These are phyloP conservation scores for Russula sp. DNA, from an alignment of 768 basidiomycete genomes.

Conservation along the genomic window DNA sequence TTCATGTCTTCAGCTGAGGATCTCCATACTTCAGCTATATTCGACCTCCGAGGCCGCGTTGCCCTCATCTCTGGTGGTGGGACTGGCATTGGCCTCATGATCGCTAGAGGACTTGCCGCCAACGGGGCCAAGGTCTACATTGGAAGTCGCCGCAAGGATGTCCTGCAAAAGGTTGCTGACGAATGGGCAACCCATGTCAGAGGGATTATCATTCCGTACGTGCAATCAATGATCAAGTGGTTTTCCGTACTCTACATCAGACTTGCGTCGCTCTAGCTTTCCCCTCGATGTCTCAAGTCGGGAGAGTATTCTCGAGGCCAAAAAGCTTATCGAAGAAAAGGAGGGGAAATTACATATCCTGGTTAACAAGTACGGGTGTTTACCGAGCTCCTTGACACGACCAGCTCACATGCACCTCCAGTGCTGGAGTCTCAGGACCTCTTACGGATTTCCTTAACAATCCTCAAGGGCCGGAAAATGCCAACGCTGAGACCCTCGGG, in stretches of 20 bases:
- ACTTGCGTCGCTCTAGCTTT: slow-evolving; percentile 41
- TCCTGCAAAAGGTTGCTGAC: slow-evolving; percentile 52
- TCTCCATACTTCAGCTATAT: slow-evolving; percentile 20
- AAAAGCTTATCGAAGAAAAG: slow-evolving; percentile 50
- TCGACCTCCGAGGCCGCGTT: slow-evolving; percentile 29
- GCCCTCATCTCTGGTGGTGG: slow-evolving; percentile 33
- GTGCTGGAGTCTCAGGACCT: slow-evolving; percentile 76
- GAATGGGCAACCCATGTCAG: slow-evolving; percentile 44
- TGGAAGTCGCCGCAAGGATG: slow-evolving; percentile 62
- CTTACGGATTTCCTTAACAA: slow-evolving; percentile 55
- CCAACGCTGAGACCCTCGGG: slow-evolving; percentile 63
- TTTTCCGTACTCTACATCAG: background rate
- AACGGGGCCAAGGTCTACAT: slow-evolving; percentile 83
- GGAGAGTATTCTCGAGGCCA: slow-evolving; percentile 57
- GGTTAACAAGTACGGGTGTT: slow-evolving; percentile 67
- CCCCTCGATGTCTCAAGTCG: slow-evolving; percentile 72
- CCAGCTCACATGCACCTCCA: slow-evolving; percentile 34
- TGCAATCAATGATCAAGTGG: background rate
- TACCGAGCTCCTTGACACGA: background rate
- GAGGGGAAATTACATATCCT: slow-evolving; percentile 76
- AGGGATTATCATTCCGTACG: slow-evolving; percentile 61
- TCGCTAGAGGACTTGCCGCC: slow-evolving; percentile 66
- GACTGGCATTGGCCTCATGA: slow-evolving; percentile 55
- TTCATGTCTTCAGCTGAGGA: slow-evolving; percentile 14
- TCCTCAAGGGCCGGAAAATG: slow-evolving; percentile 53